Evolutionary conservation across 2,329 filamentous ascomycete species (phyloP).

Genomic region (Didymella keratinophila): DNA sequence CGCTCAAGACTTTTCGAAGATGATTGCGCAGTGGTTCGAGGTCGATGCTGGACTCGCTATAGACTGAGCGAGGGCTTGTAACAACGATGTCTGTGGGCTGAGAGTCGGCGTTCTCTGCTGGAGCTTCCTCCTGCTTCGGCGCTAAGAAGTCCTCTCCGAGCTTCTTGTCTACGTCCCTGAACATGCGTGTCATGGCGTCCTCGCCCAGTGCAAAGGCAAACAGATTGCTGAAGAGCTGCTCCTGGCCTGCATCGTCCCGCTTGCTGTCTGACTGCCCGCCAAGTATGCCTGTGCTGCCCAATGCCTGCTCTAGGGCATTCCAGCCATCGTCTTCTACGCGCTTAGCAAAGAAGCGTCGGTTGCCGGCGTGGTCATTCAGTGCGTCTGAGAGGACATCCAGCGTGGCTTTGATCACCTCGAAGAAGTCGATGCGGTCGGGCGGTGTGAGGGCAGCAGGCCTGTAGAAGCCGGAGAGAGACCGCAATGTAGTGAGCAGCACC

Average conservation of each 20-base stretch:
- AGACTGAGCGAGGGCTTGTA: slow-evolving; percentile 36
- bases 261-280: slow-evolving; percentile 43
- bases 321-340: slow-evolving; percentile 80
- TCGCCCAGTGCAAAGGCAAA: slow-evolving; percentile 83
- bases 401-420: slow-evolving; percentile 74
- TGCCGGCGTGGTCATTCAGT: slow-evolving; percentile 81
- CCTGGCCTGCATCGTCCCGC: slow-evolving; percentile 54
- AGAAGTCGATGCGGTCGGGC: slow-evolving; percentile 70
- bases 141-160: slow-evolving; percentile 25
- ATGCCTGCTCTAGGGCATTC: slow-evolving; percentile 75
- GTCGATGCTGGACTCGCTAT: slow-evolving; percentile 39
- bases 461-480: slow-evolving; percentile 78
- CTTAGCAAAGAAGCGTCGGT: slow-evolving; percentile 84
- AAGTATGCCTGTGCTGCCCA: slow-evolving; percentile 69
- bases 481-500: slow-evolving; percentile 72
- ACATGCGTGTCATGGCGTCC: slow-evolving; percentile 74
- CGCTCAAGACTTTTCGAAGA: slow-evolving; percentile 48
- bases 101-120: slow-evolving; percentile 13
- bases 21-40: slow-evolving; percentile 42
- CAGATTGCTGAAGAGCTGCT: slow-evolving; percentile 84
- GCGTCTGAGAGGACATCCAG: slow-evolving; percentile 77
- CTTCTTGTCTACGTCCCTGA: slow-evolving; percentile 53
- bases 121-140: slow-evolving; percentile 20
- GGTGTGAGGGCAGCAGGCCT: slow-evolving; percentile 68
- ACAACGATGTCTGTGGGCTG: slow-evolving; percentile 35